A percentile compares a stretch with the other conserved stretches of the same genome.
These are phyloP conservation scores for Eleusine indica DNA, from an alignment of 176 grass and related monocot species.

Conservation along the genomic window DNA sequence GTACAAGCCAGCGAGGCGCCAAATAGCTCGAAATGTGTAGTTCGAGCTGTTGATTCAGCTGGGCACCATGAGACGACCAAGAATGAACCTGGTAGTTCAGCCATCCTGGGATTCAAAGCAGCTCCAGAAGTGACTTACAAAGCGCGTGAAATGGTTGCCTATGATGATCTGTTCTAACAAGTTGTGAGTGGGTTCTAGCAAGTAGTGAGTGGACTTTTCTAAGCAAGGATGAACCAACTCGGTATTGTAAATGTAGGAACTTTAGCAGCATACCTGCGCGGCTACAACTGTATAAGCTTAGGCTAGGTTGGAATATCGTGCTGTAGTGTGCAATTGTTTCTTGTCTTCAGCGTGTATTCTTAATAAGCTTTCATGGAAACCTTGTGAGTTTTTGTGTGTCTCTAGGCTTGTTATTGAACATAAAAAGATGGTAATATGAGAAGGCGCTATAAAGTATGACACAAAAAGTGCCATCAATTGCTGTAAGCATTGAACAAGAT, in stretches of 20 bases:
- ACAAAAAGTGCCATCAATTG: background rate
- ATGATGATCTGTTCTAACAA: slow-evolving; percentile 85
- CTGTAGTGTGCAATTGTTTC: background rate
- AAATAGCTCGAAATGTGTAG: slow-evolving; percentile 19
- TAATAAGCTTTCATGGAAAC: slow-evolving; percentile 2
- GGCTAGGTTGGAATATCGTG: background rate
- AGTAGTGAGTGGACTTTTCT: slow-evolving; percentile 29
- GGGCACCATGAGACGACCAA: slow-evolving; percentile 38
- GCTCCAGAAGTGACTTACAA: slow-evolving; percentile 35
- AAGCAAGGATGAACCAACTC: slow-evolving; percentile 8
- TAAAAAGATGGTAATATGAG: too few species aligned
- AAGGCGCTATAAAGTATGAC: background rate
- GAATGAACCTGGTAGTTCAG: slow-evolving; percentile 27
- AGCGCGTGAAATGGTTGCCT: slow-evolving; percentile 74
- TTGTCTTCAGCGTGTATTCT: slow-evolving; percentile 1
- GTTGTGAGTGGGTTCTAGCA: slow-evolving; percentile 58
- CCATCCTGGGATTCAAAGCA: slow-evolving; percentile 29
- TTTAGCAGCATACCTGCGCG: background rate
- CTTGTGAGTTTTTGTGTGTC: background rate
- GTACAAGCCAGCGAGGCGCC: slow-evolving; percentile 45
- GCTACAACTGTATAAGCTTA: slow-evolving; percentile 13
- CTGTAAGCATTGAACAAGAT: background rate
- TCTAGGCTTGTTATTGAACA: background rate
- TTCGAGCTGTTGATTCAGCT: background rate
- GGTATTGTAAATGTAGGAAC: slow-evolving; percentile 30